phyloP scores from a whole-genome alignment of 164 flowering plant genomes.

The Santalum album region DNA sequence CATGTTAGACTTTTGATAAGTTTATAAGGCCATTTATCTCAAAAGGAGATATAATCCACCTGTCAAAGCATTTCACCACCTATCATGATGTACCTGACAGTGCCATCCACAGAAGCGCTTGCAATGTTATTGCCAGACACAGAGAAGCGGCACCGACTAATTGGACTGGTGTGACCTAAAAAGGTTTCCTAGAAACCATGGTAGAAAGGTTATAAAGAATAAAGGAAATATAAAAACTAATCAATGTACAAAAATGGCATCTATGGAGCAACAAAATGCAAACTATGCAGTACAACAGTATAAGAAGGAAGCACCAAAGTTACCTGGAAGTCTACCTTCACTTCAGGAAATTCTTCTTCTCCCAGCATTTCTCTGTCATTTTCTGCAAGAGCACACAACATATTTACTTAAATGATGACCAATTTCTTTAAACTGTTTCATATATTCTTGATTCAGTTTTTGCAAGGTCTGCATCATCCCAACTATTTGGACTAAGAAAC shows the following conservation, averaged over 20 bases:
- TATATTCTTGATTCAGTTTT: no score
- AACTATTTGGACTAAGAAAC: no score
- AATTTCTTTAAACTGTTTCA: no score
- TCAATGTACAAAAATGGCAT: not conserved
- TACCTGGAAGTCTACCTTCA: slow-evolving; percentile 77
- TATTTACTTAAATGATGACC: not conserved
- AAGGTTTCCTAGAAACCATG: slow-evolving; percentile 66
- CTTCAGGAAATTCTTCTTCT: slow-evolving; percentile 85
- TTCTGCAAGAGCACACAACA: slow-evolving; percentile 27
- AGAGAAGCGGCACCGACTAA: slow-evolving; percentile 86
- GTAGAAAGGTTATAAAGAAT: not conserved
- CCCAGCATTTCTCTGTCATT: slow-evolving; percentile 25
- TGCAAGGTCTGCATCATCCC: no score
- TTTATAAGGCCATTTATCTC: not conserved
- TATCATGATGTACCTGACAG: slow-evolving; percentile 66
- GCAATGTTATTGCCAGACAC: slow-evolving; percentile 91
- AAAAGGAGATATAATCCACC: not conserved
- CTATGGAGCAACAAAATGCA: not conserved
- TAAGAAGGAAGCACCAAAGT: not conserved
- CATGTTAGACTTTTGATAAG: not conserved
- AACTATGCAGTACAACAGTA: not conserved
- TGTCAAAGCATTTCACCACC: not conserved
- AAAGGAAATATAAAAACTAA: not conserved
- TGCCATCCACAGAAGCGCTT: slow-evolving; percentile 92
- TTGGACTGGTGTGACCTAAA: slow-evolving; percentile 90